Base-by-base conservation (phyloP, 345 rosid species). In the Hevea brasiliensis region DNA sequence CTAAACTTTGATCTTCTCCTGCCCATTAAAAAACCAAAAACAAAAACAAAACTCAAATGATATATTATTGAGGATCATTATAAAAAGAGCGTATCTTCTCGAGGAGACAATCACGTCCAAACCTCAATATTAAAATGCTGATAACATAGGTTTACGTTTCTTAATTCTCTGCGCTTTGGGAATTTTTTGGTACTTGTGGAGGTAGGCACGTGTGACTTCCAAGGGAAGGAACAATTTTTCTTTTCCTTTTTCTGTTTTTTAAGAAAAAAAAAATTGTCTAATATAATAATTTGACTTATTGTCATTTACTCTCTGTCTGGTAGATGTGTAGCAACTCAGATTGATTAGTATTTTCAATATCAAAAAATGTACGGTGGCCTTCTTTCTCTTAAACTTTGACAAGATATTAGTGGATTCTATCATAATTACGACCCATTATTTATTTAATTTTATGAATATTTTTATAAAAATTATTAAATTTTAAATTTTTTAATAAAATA, bases 131-230 rank as follows among this genome's bases (percentile, higher is more conserved):
- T 4, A 7, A 15, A 21, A 57, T 40, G 15, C 7, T 3, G 21
- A 24, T 15, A 50, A 47, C 4, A 3, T 6, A 26, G 0, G 14
- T 5, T 71, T 14, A 12, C 27, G 67, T 20, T 24, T 37, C 75
- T 51, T 50, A 23, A 62, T 62, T 72, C 61, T 17, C 44, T 20
- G 0, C 1, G 24, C 35, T 13, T 2, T 5, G 20, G 27, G 76
- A 65, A 65, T 65, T 65, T 73, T 56, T 65, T 7, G 71, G 65
- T 54, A 44, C 65, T 27, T 56, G 70, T 45, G 58, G 65, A 65
- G 57, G 64, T 65, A 42, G 18, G 57, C 67, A 35, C 67, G 66
- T 58, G 74, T 70, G 59, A 44, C 44, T 48, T 47, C 12, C 11
- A 29, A 29, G 35, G 37, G 18, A 60, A 54, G 27, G 12, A 67